Evolutionary conservation across 2,329 filamentous ascomycete genomes (phyloP).

Genomic region (Knufia fluminis): DNA sequence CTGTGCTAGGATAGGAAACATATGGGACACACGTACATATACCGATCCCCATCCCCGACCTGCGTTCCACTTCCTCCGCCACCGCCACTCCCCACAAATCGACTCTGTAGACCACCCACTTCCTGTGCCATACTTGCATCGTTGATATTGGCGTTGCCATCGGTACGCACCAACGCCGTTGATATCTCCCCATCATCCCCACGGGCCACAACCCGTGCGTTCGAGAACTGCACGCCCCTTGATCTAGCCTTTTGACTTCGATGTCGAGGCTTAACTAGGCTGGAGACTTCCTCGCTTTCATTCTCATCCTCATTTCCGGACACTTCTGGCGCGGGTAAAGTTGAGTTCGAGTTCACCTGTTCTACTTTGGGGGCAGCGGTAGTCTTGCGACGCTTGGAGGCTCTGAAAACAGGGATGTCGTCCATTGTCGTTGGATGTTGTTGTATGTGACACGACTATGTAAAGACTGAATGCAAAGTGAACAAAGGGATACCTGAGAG

Average conservation of each 20-base stretch:
- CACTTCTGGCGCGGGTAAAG: too few relatives aligned
- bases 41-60: slow-evolving; percentile 49
- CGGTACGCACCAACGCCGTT: not conserved
- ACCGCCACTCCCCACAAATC: slow-evolving; percentile 34
- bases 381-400: slow-evolving; percentile 20
- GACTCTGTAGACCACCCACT: slow-evolving; percentile 23
- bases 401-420: slow-evolving; percentile 17
- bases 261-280: slow-evolving; percentile 11
- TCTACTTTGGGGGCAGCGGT: slow-evolving; percentile 4
- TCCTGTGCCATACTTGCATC: slow-evolving; percentile 9
- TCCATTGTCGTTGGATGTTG: slow-evolving; percentile 18
- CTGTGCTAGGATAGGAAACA: slow-evolving; percentile 7
- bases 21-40: slow-evolving; percentile 47
- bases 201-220: not conserved
- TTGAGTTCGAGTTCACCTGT: too few relatives aligned
- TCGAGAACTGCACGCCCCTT: slow-evolving; percentile 18
- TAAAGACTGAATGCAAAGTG: too few relatives aligned
- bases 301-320: slow-evolving; percentile 1
- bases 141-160: too few relatives aligned
- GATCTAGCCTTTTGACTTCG: slow-evolving; percentile 12
- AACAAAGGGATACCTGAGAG: too few relatives aligned
- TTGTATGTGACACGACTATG: too few relatives aligned
- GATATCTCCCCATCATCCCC: not conserved
- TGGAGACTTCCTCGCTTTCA: slow-evolving; percentile 11
- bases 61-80: slow-evolving; percentile 44